Base-by-base conservation (phyloP, 2,329 filamentous ascomycete species). In the Chrysosporium queenslandicum region DNA sequence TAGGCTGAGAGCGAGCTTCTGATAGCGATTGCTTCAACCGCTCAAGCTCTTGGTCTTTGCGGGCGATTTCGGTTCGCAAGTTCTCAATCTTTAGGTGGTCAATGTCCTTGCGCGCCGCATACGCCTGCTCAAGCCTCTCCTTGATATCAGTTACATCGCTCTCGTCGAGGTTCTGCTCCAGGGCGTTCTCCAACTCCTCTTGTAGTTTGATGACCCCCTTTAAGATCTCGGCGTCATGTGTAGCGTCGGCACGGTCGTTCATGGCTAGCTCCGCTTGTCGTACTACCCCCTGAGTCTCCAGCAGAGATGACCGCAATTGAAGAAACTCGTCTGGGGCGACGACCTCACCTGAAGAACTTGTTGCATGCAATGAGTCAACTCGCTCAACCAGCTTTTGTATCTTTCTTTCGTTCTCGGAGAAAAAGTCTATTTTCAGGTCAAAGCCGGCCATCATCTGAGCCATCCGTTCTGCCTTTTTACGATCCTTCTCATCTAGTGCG, bases 381-480 rank as follows among this genome's bases (percentile, higher is more conserved):
- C 87, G 84, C 60, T 89, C 81, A 60, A 97, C 91, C 57, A 89
- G 84, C 57, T 86, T 82, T 55, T 86, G 82, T 54, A 98, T 87
- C 47, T 82, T 83, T 58, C 84, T 80, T 69, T 98, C 92, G 61
- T 95, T 95, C 54, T 92, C 86, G 60, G 89, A 95, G 68, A 97
- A 94, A 29, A 94, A 83, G 53, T 96, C 90, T 46, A 86, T 85
- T 41, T 89, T 91, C 30, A 98, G 80, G 64, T 98, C 91, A 63
- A 98, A 97, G 2, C 91, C 89, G 54, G 92, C 92, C 91, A 98
- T 96, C 92, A 98, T 98, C 78, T 96, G 87, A 40, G 92, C 92
- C 92, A 98, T 98, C 72, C 94, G 92, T 73, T 98, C 92, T 0
- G 90, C 88, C 78, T 98, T 98, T 74, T 89, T 90, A 77, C 89